Evolutionary conservation across 148 eudicot genomes (phyloP).

Genomic region (Vaccinium vitisidaea): DNA sequence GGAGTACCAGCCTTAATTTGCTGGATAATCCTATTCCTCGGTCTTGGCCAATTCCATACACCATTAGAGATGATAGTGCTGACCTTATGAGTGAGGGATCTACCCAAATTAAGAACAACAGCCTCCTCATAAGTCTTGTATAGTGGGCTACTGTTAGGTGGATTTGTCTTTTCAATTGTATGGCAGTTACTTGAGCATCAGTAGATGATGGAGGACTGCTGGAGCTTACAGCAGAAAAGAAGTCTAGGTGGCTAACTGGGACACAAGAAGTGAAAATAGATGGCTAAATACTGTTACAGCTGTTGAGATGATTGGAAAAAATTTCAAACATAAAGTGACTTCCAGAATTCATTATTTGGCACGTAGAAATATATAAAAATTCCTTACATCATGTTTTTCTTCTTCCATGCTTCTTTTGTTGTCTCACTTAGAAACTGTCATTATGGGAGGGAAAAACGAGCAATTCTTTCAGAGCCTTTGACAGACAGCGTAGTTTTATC

Average conservation of each 20-base stretch:
- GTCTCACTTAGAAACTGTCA: neutral
- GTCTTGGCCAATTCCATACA: too few relatives aligned
- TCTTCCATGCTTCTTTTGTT: conserved; percentile 11
- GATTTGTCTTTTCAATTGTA: conserved; percentile 61
- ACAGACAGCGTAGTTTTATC: neutral
- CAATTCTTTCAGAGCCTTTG: neutral
- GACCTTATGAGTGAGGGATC: too few relatives aligned
- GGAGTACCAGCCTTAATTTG: too few relatives aligned
- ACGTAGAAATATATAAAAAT: too few relatives aligned
- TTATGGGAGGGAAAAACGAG: neutral
- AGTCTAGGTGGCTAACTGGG: conserved; percentile 58
- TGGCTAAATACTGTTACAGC: conserved; percentile 63
- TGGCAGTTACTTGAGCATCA: conserved; percentile 91
- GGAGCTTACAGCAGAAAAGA: conserved; percentile 64
- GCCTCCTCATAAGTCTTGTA: too few relatives aligned
- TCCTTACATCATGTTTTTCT: too few relatives aligned
- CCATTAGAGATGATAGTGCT: too few relatives aligned
- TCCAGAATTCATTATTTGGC: too few relatives aligned
- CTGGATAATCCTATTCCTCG: too few relatives aligned
- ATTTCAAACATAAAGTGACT: conserved; percentile 55
- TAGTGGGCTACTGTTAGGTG: conserved; percentile 67
- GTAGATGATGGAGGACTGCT: conserved; percentile 84
- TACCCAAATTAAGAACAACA: too few relatives aligned
- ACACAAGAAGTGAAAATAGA: conserved; percentile 73
- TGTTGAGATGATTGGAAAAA: conserved; percentile 67